phyloP scores from a whole-genome alignment of 441 rosid genomes.

The Erysimum cheiri region DNA sequence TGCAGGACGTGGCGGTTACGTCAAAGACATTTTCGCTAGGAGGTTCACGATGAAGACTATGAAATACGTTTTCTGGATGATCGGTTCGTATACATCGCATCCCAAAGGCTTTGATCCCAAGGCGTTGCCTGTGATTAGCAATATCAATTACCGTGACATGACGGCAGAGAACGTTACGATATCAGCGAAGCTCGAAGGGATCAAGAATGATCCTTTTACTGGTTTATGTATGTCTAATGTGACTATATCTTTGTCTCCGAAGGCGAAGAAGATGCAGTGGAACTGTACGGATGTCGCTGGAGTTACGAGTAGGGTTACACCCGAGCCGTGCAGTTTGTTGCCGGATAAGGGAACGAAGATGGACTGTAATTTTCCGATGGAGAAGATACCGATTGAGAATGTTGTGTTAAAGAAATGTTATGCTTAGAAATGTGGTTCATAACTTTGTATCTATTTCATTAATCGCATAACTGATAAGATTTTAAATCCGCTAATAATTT shows the following conservation, averaged over 20 bases:
- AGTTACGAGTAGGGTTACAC: slow-evolving; percentile 61
- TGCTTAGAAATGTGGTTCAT: slow-evolving; percentile 5
- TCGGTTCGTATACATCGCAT: slow-evolving; percentile 49
- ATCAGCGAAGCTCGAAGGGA: slow-evolving; percentile 42
- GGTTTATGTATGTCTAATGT: slow-evolving; percentile 74
- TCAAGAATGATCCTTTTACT: slow-evolving; percentile 51
- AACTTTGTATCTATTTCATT: no score
- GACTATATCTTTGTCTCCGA: slow-evolving; percentile 47
- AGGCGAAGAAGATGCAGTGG: slow-evolving; percentile 61
- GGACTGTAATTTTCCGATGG: slow-evolving; percentile 56
- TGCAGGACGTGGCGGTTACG: slow-evolving; percentile 76
- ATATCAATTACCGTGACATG: slow-evolving; percentile 61
- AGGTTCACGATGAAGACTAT: slow-evolving; percentile 46
- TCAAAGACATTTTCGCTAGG: slow-evolving; percentile 67
- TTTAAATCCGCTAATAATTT: no score
- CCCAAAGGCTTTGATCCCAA: slow-evolving; percentile 48
- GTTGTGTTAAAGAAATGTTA: slow-evolving; percentile 55
- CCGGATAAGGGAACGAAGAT: slow-evolving; percentile 43
- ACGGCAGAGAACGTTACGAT: slow-evolving; percentile 45
- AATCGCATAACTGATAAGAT: no score
- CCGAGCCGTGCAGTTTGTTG: slow-evolving; percentile 57
- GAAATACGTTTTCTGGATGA: slow-evolving; percentile 60
- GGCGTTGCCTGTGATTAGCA: slow-evolving; percentile 59
- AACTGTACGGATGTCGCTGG: slow-evolving; percentile 69
- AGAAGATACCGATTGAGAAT: slow-evolving; percentile 60